phyloP scores from a whole-genome alignment of 2,329 filamentous ascomycete species.

The Calonectria montana region DNA sequence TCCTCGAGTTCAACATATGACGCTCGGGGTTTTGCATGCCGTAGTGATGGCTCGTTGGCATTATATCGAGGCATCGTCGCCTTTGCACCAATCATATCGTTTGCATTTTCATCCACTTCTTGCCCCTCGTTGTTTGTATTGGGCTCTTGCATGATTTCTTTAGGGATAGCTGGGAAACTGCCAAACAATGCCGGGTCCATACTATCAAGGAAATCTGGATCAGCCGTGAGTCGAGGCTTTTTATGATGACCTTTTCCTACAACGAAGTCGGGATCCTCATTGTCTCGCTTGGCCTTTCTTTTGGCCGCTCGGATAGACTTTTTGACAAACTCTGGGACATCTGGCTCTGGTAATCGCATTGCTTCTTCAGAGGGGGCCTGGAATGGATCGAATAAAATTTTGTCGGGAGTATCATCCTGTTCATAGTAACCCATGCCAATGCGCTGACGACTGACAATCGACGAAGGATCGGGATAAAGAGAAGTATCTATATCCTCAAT shows the following conservation, averaged over 20 bases:
- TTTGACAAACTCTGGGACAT: slow-evolving; percentile 66
- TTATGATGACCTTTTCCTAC: slow-evolving; percentile 57
- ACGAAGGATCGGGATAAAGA: slow-evolving; percentile 62
- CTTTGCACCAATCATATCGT: slow-evolving; percentile 17
- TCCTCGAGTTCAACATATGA: slow-evolving; percentile 65
- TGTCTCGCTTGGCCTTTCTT: slow-evolving; percentile 63
- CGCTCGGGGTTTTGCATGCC: slow-evolving; percentile 63
- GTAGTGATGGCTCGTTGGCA: slow-evolving; percentile 60
- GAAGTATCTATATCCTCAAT: slow-evolving; percentile 46
- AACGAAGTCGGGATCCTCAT: slow-evolving; percentile 66
- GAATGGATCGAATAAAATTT: slow-evolving; percentile 70
- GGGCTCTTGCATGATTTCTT: slow-evolving; percentile 34
- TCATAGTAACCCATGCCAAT: slow-evolving; percentile 72
- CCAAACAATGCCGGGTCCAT: slow-evolving; percentile 67
- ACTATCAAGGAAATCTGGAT: slow-evolving; percentile 50
- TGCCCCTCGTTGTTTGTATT: slow-evolving; percentile 32
- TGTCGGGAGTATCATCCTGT: slow-evolving; percentile 67
- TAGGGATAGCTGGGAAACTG: slow-evolving; percentile 22
- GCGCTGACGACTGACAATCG: slow-evolving; percentile 55
- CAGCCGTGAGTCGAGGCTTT: slow-evolving; percentile 47
- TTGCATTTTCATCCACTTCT: slow-evolving; percentile 20
- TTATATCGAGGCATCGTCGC: slow-evolving; percentile 47
- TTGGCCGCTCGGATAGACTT: slow-evolving; percentile 66
- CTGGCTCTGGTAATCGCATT: slow-evolving; percentile 55
- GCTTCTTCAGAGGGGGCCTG: slow-evolving; percentile 62